These are phyloP conservation scores for Otatea glauca DNA, from an alignment of 176 grass and related monocot genomes.

Conservation along the genomic window DNA sequence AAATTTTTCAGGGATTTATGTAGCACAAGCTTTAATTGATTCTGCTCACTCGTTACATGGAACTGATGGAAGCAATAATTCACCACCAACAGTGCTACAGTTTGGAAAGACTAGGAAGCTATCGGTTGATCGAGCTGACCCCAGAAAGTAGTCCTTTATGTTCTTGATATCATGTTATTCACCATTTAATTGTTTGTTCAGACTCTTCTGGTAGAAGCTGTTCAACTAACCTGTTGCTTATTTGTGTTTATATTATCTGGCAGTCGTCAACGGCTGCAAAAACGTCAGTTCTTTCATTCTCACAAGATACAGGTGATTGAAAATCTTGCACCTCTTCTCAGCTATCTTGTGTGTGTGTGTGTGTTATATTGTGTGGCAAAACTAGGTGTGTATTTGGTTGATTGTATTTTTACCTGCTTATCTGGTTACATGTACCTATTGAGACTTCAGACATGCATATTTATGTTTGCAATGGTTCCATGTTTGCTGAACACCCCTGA, in stretches of 20 bases:
- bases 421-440: conserved; percentile 4
- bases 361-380: neutral
- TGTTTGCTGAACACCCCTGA: neutral
- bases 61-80: conserved; percentile 35
- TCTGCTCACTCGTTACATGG: conserved; percentile 48
- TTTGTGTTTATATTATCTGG: conserved; percentile 49
- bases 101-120: conserved; percentile 79
- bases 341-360: conserved; percentile 14
- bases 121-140: conserved; percentile 63
- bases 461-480: neutral
- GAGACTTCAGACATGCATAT: conserved; percentile 7
- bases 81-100: conserved; percentile 61
- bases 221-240: conserved; percentile 24
- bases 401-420: neutral
- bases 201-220: neutral
- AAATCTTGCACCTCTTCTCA: conserved; percentile 13
- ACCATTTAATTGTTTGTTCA: neutral
- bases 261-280: conserved; percentile 73
- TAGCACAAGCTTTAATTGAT: conserved; percentile 55
- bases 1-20: conserved; percentile 27
- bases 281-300: conserved; percentile 87
- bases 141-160: conserved; percentile 65
- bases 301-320: conserved; percentile 76
- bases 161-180: conserved; percentile 26
- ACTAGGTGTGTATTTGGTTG: neutral